Evolutionary conservation across 2,329 filamentous ascomycete genomes (phyloP), one percentile per base, ranked within the genome.

Genomic region (Acrocalymma vagum): DNA sequence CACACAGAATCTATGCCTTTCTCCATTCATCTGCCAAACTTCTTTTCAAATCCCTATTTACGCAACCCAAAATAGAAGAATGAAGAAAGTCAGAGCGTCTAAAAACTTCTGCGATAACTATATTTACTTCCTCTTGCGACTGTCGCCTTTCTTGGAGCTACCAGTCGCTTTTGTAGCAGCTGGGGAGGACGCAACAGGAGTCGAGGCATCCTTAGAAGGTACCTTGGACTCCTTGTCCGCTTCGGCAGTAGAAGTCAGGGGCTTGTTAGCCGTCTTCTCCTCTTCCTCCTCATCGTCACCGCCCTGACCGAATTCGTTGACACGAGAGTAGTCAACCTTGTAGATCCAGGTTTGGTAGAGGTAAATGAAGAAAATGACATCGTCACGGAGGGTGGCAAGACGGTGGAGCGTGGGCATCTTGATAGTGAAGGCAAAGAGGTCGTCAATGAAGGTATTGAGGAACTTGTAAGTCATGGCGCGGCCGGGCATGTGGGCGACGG

Each of bases 401-500:
- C 94, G 84, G 72, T 99, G 94, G 35, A 99, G 79, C 49, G 92
- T 84, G 1, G 94, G 94, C 94, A 99, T 99, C 77, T 97, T 97
- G 77, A 99, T 96, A 25, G 94, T 99, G 64, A 97, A 99, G 2
- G 94, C 94, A 65, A 99, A 99, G 21, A 99, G 78, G 66, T 99
- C 94, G 72, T 99, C 94, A 69, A 99, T 97, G 70, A 99, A 99
- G 5, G 94, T 97, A 76, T 97, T 96, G 53, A 97, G 77, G 74
- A 96, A 96, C 76, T 97, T 96, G 82, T 96, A 96, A 70, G 86
- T 93, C 90, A 99, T 94, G 31, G 94, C 91, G 75, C 90, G 93
- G 55, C 81, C 90, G 1, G 94, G 92, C 93, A 99, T 96, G 74
- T 99, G 94, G 9, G 94, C 94, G 22, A 97, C 90, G 55, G 77